These are phyloP conservation scores for Croton laevigatus DNA, from an alignment of 441 rosid species.

Conservation along the genomic window DNA sequence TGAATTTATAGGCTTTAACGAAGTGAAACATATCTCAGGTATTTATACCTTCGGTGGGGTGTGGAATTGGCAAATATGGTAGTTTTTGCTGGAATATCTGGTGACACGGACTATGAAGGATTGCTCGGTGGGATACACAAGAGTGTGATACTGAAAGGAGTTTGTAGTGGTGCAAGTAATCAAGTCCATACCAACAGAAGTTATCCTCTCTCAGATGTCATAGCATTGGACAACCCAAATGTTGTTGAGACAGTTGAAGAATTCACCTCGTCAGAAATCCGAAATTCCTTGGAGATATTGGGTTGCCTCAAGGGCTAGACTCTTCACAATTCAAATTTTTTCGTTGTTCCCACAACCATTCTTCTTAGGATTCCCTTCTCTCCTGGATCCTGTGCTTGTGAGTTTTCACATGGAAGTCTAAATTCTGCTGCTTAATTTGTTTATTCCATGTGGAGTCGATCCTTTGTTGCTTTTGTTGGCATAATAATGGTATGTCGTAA, in stretches of 20 bases:
- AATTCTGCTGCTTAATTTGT: background rate
- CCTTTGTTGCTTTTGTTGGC: slow-evolving; percentile 9
- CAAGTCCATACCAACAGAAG: slow-evolving; percentile 60
- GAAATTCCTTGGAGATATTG: slow-evolving; percentile 51
- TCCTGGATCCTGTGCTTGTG: background rate
- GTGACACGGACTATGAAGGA: slow-evolving; percentile 77
- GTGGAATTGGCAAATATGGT: slow-evolving; percentile 51
- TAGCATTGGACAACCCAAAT: slow-evolving; percentile 65
- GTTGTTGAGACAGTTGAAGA: slow-evolving; percentile 49
- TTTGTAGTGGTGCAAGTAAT: slow-evolving; percentile 47
- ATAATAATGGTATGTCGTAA: background rate
- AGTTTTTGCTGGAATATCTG: slow-evolving; percentile 67
- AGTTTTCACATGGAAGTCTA: background rate
- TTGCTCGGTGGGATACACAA: slow-evolving; percentile 81
- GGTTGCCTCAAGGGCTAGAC: slow-evolving; percentile 53
- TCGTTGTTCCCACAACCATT: background rate
- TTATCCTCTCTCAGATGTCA: slow-evolving; percentile 83
- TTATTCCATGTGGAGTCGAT: slow-evolving; percentile 2
- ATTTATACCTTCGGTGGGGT: slow-evolving; percentile 72
- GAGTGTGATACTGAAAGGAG: slow-evolving; percentile 67
- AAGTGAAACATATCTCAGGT: slow-evolving; percentile 41
- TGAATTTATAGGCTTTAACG: background rate
- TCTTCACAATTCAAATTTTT: background rate
- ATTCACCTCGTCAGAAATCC: slow-evolving; percentile 41
- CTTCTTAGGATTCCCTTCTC: background rate